These are phyloP conservation scores for Cyberlindnera meyerae DNA, from an alignment of 805 yeast species.

Conservation along the genomic window DNA sequence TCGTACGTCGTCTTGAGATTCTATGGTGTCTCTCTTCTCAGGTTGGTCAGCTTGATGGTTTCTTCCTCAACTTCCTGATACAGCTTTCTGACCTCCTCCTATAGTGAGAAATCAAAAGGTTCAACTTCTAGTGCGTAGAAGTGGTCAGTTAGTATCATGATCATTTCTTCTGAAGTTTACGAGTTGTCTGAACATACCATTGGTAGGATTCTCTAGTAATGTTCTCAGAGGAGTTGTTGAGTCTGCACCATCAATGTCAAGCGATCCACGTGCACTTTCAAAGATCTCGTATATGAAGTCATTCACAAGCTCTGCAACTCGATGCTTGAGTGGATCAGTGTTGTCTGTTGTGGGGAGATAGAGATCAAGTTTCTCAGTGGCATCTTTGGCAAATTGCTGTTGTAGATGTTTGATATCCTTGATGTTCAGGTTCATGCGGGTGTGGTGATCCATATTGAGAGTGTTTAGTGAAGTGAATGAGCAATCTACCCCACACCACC, in stretches of 20 bases:
- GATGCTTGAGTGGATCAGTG: constrained; percentile 41
- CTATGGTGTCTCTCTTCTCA: constrained; percentile 50
- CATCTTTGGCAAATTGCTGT: constrained; percentile 36
- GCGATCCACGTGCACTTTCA: constrained; percentile 49
- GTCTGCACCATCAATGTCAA: constrained; percentile 53
- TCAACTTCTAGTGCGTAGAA: constrained; percentile 46
- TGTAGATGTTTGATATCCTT: constrained; percentile 51
- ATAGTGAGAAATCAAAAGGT: constrained; percentile 65
- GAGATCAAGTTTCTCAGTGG: constrained; percentile 41
- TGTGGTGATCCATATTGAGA: constrained; percentile 19
- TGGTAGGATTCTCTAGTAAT: constrained; percentile 20
- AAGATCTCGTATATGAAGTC: constrained; percentile 48
- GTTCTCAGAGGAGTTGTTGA: constrained; percentile 23
- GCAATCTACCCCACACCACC: no score
- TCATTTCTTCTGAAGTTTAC: background rate
- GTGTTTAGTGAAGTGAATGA: no score
- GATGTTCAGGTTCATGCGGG: constrained; percentile 42
- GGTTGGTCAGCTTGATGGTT: constrained; percentile 49
- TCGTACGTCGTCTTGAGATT: constrained; percentile 35
- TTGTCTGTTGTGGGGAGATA: constrained; percentile 39
- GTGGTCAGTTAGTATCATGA: constrained; percentile 15
- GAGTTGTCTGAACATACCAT: constrained; percentile 12
- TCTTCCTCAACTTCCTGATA: constrained; percentile 59
- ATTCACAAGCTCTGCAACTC: constrained; percentile 39
- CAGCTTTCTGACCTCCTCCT: constrained; percentile 50